Percentiles rank a stretch among this genome's conserved stretches.
Conservation (phyloP, 2,329 filamentous ascomycete genomes). For the Ampelomyces quisqualis region DNA sequence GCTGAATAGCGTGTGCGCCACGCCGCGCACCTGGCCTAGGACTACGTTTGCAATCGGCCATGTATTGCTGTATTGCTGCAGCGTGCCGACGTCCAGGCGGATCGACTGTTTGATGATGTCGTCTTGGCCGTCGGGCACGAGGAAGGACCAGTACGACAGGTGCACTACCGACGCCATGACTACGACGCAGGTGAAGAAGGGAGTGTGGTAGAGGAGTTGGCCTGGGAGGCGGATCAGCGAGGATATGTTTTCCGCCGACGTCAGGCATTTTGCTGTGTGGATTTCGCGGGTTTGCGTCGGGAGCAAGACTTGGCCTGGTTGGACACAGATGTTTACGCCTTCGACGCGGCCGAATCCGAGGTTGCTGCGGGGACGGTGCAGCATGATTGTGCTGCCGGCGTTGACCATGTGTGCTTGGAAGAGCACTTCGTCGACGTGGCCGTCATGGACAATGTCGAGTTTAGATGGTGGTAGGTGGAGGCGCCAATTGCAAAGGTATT, state of each 20-base stretch:
- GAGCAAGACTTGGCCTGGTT: slow-evolving; percentile 55
- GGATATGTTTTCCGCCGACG: slow-evolving; percentile 75
- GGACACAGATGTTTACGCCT: slow-evolving; percentile 63
- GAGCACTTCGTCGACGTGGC: slow-evolving; percentile 77
- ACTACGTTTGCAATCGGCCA: slow-evolving; percentile 73
- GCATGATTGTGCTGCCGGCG: slow-evolving; percentile 42
- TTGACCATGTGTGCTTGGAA: slow-evolving; percentile 86
- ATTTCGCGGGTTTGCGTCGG: slow-evolving; percentile 54
- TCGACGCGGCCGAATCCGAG: slow-evolving; percentile 41
- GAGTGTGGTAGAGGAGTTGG: slow-evolving; percentile 67
- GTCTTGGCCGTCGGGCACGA: slow-evolving; percentile 54
- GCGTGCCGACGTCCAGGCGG: slow-evolving; percentile 73
- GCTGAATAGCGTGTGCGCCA: slow-evolving; percentile 71
- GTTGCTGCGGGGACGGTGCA: slow-evolving; percentile 48
- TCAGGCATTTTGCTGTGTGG: slow-evolving; percentile 78
- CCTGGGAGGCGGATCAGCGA: slow-evolving; percentile 73
- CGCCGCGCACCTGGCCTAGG: slow-evolving; percentile 70
- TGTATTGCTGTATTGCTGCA: slow-evolving; percentile 66
- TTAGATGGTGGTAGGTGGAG: slow-evolving; percentile 75
- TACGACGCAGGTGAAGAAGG: slow-evolving; percentile 45
- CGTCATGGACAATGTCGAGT: slow-evolving; percentile 67
- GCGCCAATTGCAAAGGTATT: slow-evolving; percentile 71
- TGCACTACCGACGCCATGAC: slow-evolving; percentile 45
- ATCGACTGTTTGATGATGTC: slow-evolving; percentile 73
- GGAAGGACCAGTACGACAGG: slow-evolving; percentile 69